These are phyloP conservation scores for Wickerhamiella azyma DNA, from an alignment of 805 yeast species.

Conservation along the genomic window DNA sequence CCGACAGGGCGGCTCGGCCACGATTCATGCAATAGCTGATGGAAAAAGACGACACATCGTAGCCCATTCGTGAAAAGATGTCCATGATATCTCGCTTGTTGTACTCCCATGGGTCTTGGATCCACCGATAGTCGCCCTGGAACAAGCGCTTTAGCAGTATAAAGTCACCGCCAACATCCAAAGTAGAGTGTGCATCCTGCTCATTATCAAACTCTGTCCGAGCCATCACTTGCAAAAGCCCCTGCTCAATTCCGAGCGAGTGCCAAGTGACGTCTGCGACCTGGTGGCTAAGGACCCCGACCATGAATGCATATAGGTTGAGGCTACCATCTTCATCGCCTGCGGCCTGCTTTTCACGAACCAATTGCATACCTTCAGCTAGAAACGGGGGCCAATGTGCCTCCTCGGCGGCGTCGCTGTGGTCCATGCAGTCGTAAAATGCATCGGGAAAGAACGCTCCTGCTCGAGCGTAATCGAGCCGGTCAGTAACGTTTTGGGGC, in stretches of 20 bases:
- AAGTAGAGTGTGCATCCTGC: slow-evolving; percentile 35
- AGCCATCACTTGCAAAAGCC: slow-evolving; percentile 39
- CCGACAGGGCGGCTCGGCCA: slow-evolving; percentile 38
- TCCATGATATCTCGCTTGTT: slow-evolving; percentile 34
- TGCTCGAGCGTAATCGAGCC: slow-evolving; percentile 30
- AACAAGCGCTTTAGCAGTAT: slow-evolving; percentile 32
- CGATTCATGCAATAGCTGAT: slow-evolving; percentile 39
- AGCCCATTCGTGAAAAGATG: slow-evolving; percentile 31
- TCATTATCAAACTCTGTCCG: slow-evolving; percentile 43
- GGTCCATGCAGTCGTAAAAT: slow-evolving; percentile 44
- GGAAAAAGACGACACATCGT: slow-evolving; percentile 25
- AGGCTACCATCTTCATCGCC: slow-evolving; percentile 12
- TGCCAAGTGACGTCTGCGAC: slow-evolving; percentile 59
- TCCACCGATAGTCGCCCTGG: slow-evolving; percentile 22
- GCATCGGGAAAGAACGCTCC: slow-evolving; percentile 64
- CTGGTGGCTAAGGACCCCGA: slow-evolving; percentile 50
- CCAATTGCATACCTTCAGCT: slow-evolving; percentile 32
- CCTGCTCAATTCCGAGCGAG: slow-evolving; percentile 40
- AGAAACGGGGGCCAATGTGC: slow-evolving; percentile 63
- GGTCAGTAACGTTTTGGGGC: slow-evolving; percentile 26
- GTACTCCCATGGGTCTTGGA: slow-evolving; percentile 22
- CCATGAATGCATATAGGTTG: slow-evolving; percentile 37
- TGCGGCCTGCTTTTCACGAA: slow-evolving; percentile 25
- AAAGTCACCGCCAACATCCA: slow-evolving; percentile 57
- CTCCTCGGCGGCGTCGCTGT: slow-evolving; percentile 41